phyloP scores from a whole-genome alignment of 768 basidiomycete genomes.

The Pleurotus ostreatus region DNA sequence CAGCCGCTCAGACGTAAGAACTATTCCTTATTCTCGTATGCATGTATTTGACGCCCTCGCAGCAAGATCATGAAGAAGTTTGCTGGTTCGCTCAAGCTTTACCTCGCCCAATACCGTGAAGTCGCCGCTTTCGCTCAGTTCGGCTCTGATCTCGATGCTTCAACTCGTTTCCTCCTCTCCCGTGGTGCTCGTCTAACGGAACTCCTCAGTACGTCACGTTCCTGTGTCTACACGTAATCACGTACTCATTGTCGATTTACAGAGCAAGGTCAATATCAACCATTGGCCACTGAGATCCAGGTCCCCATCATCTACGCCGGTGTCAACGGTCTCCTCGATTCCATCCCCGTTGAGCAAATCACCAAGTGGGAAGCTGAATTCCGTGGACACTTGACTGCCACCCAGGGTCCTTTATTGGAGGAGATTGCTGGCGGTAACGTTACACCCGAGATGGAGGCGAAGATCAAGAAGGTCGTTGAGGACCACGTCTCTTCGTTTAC shows the following conservation, averaged over 20 bases:
- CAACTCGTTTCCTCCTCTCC: constrained; percentile 95
- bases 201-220: constrained; percentile 60
- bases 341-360: constrained; percentile 93
- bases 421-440: constrained; percentile 84
- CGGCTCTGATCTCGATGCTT: constrained; percentile 99
- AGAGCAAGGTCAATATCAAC: constrained; percentile 99
- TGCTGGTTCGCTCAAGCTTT: constrained; percentile 98
- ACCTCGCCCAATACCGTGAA: constrained; percentile 99
- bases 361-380: constrained; percentile 90
- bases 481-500: constrained; percentile 83
- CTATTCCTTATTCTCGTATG: background rate
- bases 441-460: constrained; percentile 84
- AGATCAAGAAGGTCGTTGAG: constrained; percentile 95
- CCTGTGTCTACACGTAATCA: background rate
- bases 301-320: constrained; percentile 99
- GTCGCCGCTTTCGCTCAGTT: constrained; percentile 99
- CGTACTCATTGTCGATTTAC: constrained; percentile 19
- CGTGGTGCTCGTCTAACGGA: constrained; percentile 99
- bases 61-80: constrained; percentile 99
- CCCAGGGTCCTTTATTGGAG: constrained; percentile 72
- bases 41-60: constrained; percentile 3
- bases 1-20: constrained; percentile 96
- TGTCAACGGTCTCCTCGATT: constrained; percentile 98
- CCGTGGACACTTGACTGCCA: constrained; percentile 78
- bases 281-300: constrained; percentile 91